Evolutionary conservation across 495 filamentous ascomycete genomes (phyloP), one percentile per base, ranked within the genome.

Genomic region (Penicillium chermesinum): DNA sequence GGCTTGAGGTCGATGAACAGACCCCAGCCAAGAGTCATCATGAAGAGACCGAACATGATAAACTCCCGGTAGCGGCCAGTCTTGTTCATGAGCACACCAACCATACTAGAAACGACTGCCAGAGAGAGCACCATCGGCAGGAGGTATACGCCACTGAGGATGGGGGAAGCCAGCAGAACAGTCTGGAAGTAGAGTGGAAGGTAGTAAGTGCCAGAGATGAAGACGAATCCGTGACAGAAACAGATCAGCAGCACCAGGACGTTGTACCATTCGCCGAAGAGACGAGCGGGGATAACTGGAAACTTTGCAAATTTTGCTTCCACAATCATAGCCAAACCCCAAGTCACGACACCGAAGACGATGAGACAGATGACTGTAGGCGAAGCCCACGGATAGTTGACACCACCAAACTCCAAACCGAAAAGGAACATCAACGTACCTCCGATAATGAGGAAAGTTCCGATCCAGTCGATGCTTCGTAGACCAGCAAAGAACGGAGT

Each of bases 361-460:
- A 95, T 77, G 16, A 93, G 71, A 64, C 87, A 89, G 44, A 95
- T 75, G 36, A 93, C 86, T 0, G 75, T 83, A 0, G 85, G 67
- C 0, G 88, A 91, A 44, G 55, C 56, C 89, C 89, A 95, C 13
- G 88, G 85, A 49, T 77, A 77, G n/a, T 72, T 74, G 27, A 86
- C 74, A 15, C 90, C 90, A 40, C 88, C 88, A 47, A 84, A 85
- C 56, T 89, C 83, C 10, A 94, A 75, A 8, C 85, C 88, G 27
- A 93, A 80, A 12, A 94, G 75, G 55, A 95, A 75, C 81, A 94
- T 90, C 27, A 93, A 66, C 0, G 87, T 88, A 8, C 80, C 86
- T n/a, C 82, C 83, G 27, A 91, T 75, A 48, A 91, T 80, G 7
- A 80, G 71, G 25, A 88, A 44, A 0, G 77, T 81, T 2, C 88